Conservation (phyloP, 768 basidiomycete species). For the Tulasnella sp. region DNA sequence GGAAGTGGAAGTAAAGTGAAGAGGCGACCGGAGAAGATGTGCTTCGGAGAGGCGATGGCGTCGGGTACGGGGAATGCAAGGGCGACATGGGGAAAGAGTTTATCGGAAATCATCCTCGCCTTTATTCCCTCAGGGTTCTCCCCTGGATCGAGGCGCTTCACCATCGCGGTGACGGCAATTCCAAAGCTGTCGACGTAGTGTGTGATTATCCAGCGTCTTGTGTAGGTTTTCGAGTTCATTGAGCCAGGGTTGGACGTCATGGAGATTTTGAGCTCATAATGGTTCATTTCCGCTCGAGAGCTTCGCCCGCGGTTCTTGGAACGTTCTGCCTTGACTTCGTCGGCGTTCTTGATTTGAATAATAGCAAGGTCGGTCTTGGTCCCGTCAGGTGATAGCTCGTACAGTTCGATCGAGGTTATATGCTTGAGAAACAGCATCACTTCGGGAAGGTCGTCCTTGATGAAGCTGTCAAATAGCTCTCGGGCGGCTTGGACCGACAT, state of each 20-base stretch:
- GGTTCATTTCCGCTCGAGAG: background rate
- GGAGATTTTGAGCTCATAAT: conserved; percentile 1
- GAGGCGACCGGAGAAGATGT: conserved; percentile 45
- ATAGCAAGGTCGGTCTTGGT: conserved; percentile 30
- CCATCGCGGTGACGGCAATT: conserved; percentile 38
- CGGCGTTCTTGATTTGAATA: conserved; percentile 19
- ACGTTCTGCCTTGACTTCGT: background rate
- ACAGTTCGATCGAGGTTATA: conserved; percentile 46
- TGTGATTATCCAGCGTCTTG: conserved; percentile 22
- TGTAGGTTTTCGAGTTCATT: background rate
- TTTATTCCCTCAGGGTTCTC: background rate
- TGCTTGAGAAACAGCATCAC: conserved; percentile 27
- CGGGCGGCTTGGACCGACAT: too few species aligned
- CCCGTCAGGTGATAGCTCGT: conserved; percentile 45
- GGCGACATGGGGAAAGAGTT: conserved; percentile 48
- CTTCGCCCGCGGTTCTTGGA: background rate
- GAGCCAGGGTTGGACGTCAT: background rate
- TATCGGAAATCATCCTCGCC: conserved; percentile 43
- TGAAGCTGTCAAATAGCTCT: background rate
- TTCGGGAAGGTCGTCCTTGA: conserved; percentile 18
- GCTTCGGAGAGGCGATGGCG: background rate
- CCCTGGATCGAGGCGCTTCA: background rate
- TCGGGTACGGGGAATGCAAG: conserved; percentile 44
- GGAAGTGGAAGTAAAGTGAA: conserved; percentile 58
- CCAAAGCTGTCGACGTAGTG: conserved; percentile 42